Conservation (phyloP, 139 green algal genomes). For the Raphidocelis subcapitata region DNA sequence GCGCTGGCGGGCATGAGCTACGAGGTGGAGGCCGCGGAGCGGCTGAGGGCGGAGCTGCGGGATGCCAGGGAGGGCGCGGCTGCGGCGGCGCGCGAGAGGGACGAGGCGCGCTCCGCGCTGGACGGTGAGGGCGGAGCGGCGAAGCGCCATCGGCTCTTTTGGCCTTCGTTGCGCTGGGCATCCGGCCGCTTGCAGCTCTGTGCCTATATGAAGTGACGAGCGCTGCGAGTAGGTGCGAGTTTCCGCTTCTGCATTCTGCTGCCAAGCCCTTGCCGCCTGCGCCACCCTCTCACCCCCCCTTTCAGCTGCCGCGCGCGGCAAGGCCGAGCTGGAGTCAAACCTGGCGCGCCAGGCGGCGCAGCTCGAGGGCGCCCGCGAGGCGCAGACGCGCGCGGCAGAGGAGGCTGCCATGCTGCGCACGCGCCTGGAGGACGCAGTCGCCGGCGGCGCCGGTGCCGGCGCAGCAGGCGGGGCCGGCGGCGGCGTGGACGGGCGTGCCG, state of each 20-base stretch:
- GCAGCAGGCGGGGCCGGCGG: neutral
- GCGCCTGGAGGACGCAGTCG: conserved; percentile 5
- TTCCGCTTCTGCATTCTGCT: too few relatives aligned
- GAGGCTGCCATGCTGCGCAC: conserved; percentile 27
- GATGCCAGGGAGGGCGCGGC: conserved; percentile 2
- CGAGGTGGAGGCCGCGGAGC: conserved; percentile 30
- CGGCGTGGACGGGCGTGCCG: conserved; percentile 1
- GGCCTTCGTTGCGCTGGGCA: too few relatives aligned
- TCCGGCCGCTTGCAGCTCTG: too few relatives aligned
- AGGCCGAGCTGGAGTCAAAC: neutral
- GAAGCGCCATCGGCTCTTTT: too few relatives aligned
- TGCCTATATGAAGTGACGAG: too few relatives aligned
- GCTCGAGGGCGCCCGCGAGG: neutral
- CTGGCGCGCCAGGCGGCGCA: neutral
- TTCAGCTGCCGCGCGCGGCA: too few relatives aligned
- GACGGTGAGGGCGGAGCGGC: neutral
- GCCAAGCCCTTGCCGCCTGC: too few relatives aligned
- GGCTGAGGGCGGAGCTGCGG: conserved; percentile 12
- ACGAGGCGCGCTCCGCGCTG: neutral
- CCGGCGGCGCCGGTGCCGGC: neutral
- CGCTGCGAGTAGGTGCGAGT: too few relatives aligned
- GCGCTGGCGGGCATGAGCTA: conserved; percentile 25
- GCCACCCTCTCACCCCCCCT: too few relatives aligned
- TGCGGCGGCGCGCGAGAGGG: conserved; percentile 1
- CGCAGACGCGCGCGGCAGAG: conserved; percentile 11